Evolutionary conservation across 1,139 yeast species (phyloP), one percentile per base, ranked within the genome.

Genomic region (Diutina siamensis): DNA sequence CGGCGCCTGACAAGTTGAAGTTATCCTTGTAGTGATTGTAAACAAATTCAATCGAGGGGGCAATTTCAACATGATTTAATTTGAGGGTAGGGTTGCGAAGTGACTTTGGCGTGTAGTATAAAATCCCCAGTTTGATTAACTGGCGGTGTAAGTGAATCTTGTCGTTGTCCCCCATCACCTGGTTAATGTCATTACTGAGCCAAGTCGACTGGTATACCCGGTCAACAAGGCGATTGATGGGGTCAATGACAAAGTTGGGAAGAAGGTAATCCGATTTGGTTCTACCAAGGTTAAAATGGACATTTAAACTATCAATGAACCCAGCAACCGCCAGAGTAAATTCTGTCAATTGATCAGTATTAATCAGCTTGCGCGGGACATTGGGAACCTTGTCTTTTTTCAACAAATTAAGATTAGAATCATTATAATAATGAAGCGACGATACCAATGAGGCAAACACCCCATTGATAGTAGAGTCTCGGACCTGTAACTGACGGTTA

Each of bases 391-490:
- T 49, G 15, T 50, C 50, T 15, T 46, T 48, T 21, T 51, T 48
- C 40, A 49, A 51, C 31, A 47, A 42, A 35, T 64, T 63, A 42
- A 53, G 57, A 46, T 67, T 65, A 45, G 50, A 57, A 48, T 67
- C 71, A 44, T 62, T 62, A 52, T 57, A 64, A 48, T 66, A 63
- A 48, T 63, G 61, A 15, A 69, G 48, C 46, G 68, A 72, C 22
- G 63, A 61, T 48, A 57, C 57, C 44, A 71, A 59, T 40, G 60
- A 56, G 2, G 65, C 55, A 48, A 68, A 63, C 0, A 67, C 50
- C 12, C 56, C 58, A 46, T 62, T 62, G 25, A 62, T 55, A 1
- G 68, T 65, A 34, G 59, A 57, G 44, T 52, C 54, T 34, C 64
- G 54, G 1, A 63, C 58, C 35, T 47, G 45, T 32, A 64, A 48